Evolutionary conservation across 1,139 yeast species (phyloP).

Genomic region (Magnusiomyces magnusii): DNA sequence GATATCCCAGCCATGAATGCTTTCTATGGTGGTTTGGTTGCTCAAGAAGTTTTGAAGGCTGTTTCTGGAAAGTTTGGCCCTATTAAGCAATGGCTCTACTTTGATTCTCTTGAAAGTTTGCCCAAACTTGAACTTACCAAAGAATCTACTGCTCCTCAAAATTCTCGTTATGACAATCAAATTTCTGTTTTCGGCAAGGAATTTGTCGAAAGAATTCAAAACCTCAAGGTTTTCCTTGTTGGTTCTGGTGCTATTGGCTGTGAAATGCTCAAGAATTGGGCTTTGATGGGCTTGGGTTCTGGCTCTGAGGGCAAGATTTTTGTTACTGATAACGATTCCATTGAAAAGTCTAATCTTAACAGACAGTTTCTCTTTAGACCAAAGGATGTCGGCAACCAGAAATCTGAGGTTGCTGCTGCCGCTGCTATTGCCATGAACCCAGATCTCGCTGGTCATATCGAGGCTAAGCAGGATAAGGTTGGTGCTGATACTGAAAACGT

Average conservation of each 20-base stretch:
- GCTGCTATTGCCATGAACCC: slow-evolving; percentile 87
- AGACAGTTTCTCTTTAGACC: slow-evolving; percentile 95
- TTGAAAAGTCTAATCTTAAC: slow-evolving; percentile 91
- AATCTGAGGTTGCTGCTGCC: slow-evolving; percentile 82
- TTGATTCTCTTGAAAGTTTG: slow-evolving; percentile 87
- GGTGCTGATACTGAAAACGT: slow-evolving; percentile 88
- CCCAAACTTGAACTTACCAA: slow-evolving; percentile 61
- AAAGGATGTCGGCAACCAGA: slow-evolving; percentile 84
- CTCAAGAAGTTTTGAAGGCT: slow-evolving; percentile 94
- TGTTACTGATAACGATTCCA: slow-evolving; percentile 91
- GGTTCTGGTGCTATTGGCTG: slow-evolving; percentile 99
- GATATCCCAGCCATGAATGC: slow-evolving; percentile 89
- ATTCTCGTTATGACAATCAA: slow-evolving; percentile 84
- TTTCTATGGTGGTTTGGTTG: slow-evolving; percentile 87
- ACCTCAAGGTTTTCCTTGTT: slow-evolving; percentile 78
- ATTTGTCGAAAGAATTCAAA: slow-evolving; percentile 64
- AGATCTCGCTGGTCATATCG: slow-evolving; percentile 68
- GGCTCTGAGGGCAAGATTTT: slow-evolving; percentile 81
- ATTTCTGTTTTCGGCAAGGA: slow-evolving; percentile 87
- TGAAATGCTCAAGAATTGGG: slow-evolving; percentile 98
- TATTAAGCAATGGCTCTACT: slow-evolving; percentile 81
- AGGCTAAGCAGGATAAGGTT: slow-evolving; percentile 74
- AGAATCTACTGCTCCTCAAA: slow-evolving; percentile 64
- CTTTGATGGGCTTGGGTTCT: slow-evolving; percentile 89
- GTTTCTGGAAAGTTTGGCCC: slow-evolving; percentile 93